phyloP scores from a whole-genome alignment of 495 filamentous ascomycete genomes.

The Trichoderma asperelloides region DNA sequence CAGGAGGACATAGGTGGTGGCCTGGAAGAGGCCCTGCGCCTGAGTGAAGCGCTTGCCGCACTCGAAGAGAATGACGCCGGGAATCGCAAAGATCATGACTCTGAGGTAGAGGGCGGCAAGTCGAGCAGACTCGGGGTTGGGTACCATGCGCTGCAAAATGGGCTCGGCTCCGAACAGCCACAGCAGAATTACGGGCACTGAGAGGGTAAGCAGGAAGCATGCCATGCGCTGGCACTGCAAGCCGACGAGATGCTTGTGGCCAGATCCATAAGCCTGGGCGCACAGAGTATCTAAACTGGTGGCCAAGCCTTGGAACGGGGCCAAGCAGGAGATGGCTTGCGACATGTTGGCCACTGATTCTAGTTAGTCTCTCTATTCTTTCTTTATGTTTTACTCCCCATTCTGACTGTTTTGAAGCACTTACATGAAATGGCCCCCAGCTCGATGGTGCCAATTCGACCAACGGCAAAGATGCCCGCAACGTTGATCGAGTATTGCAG shows the following conservation, averaged over 20 bases:
- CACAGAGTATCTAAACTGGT: conserved; percentile 70
- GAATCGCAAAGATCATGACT: conserved; percentile 55
- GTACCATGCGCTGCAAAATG: conserved; percentile 54
- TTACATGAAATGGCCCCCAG: conserved; percentile 42
- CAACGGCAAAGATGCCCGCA: conserved; percentile 59
- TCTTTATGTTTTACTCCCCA: background rate
- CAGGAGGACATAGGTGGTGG: conserved; percentile 56
- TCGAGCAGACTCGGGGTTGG: conserved; percentile 47
- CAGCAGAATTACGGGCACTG: conserved; percentile 55
- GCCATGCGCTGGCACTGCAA: conserved; percentile 65
- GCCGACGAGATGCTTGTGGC: conserved; percentile 58
- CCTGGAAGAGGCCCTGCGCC: conserved; percentile 64
- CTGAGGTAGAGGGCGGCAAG: conserved; percentile 62
- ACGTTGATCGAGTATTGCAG: conserved; percentile 69
- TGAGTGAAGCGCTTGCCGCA: conserved; percentile 65
- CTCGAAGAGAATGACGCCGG: conserved; percentile 65
- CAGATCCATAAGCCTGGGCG: conserved; percentile 68
- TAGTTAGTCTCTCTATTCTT: conserved; percentile 14
- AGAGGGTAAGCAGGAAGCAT: conserved; percentile 53
- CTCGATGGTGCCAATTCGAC: conserved; percentile 55
- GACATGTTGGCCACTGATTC: conserved; percentile 57
- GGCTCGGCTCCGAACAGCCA: conserved; percentile 51
- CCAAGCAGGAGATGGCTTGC: conserved; percentile 64
- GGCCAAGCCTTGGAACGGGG: conserved; percentile 61
- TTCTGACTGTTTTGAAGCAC: background rate